These are phyloP conservation scores for Fusarium mexicanum DNA, from an alignment of 2,329 filamentous ascomycete genomes.

Conservation along the genomic window DNA sequence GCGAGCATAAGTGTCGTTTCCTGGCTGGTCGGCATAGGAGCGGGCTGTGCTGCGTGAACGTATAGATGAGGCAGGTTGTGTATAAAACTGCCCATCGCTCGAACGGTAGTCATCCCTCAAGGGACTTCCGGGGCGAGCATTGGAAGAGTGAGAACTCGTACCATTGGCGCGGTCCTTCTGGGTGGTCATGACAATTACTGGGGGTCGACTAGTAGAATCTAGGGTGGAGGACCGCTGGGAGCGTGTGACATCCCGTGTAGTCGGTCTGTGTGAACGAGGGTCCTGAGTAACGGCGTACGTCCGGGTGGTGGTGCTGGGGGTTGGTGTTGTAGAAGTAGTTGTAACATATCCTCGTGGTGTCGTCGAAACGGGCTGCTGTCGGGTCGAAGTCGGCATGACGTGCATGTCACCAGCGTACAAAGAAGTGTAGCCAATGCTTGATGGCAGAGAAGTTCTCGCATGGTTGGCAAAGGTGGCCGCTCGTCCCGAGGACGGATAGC, in stretches of 20 bases:
- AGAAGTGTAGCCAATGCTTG: conserved; percentile 59
- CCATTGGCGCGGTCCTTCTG: conserved; percentile 55
- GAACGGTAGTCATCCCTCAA: conserved; percentile 61
- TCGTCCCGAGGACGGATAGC: conserved; percentile 53
- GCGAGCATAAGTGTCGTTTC: conserved; percentile 62
- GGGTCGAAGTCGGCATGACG: conserved; percentile 56
- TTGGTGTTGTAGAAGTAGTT: conserved; percentile 48
- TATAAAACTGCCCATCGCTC: conserved; percentile 62
- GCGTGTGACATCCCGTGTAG: conserved; percentile 59
- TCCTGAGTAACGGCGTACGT: conserved; percentile 68
- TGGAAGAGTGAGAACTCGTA: conserved; percentile 52
- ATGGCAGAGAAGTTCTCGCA: conserved; percentile 64
- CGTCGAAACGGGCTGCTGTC: conserved; percentile 45
- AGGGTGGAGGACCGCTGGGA: conserved; percentile 60
- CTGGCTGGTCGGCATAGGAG: conserved; percentile 59
- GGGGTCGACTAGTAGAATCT: conserved; percentile 60
- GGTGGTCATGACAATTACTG: conserved; percentile 67
- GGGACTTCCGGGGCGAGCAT: conserved; percentile 56
- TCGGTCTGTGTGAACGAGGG: conserved; percentile 57
- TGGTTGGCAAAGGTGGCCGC: conserved; percentile 59
- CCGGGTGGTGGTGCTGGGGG: conserved; percentile 58
- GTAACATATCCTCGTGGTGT: conserved; percentile 47
- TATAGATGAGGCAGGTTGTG: conserved; percentile 67
- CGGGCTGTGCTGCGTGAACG: conserved; percentile 60
- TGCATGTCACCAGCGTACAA: conserved; percentile 65